Evolutionary conservation across 1,139 yeast species (phyloP), one percentile per base, ranked within the genome.

Genomic region (Hansenula lynferdii): DNA sequence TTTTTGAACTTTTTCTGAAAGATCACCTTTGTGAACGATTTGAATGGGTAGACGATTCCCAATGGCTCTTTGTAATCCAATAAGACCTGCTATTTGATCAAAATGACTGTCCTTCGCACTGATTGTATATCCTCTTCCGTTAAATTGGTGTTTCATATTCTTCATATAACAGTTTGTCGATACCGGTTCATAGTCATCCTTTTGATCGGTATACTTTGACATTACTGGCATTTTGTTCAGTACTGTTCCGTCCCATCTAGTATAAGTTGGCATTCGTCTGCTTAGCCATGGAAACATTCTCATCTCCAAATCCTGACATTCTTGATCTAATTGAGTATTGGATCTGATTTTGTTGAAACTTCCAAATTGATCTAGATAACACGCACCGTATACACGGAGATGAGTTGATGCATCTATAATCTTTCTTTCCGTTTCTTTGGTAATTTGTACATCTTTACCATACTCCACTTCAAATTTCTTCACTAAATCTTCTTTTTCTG

Each of bases 21-120:
- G 39, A 44, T 69, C 72, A 31, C 61, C 72, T 43, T 66, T 68
- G 50, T 73, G 75, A 18, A 77, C 69, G 36, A 77, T 62, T 58
- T 77, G 75, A 42, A 77, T 70, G 1, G 83, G 84, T 24, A 68
- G 61, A 20, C 56, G 57, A 51, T 73, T 75, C 28, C 66, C 63
- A 25, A 69, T 55, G 3, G 71, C 69, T 49, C 82, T 59, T 23
- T 77, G 57, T 4, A 72, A 49, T 8, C 69, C 65, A 17, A 77
- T 56, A 21, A 76, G 54, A 31, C 53, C 57, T 2, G 60, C 57
- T 1, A 70, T 51, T 37, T 67, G 67, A 3, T 57, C 61, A 6
- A 61, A 65, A 42, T 68, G 70, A 6, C 44, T 35, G 40, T 70
- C 69, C 10, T 60, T 60, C 28, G 68, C 69, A 11, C 71, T 61